Evolutionary conservation across 352 stramenopile species (phyloP).

Genomic region (Phytophthora constricta): DNA sequence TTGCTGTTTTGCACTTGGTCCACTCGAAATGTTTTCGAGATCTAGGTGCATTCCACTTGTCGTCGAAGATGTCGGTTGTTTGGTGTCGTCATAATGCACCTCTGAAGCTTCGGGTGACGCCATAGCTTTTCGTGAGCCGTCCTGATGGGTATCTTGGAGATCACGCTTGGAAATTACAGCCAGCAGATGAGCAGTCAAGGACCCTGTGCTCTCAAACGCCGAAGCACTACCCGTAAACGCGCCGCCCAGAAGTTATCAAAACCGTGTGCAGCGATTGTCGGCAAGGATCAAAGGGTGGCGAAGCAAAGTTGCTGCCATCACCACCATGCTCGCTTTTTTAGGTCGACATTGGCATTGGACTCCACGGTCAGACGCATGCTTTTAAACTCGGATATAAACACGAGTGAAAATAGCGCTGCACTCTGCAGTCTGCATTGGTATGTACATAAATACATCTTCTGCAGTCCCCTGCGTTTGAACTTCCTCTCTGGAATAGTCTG

Average conservation of each 20-base stretch:
- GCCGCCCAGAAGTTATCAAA: background rate
- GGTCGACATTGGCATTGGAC: too few species aligned
- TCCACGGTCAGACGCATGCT: constrained; percentile 1
- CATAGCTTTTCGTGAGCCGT: constrained; percentile 10
- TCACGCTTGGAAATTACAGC: too few species aligned
- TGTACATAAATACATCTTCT: constrained; percentile 18
- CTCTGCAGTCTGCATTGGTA: constrained; percentile 7
- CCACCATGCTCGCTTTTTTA: constrained; percentile 25
- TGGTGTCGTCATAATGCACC: background rate
- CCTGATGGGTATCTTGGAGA: background rate
- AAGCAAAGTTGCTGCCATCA: constrained; percentile 20
- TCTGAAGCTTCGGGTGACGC: constrained; percentile 4
- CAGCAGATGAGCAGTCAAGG: too few species aligned
- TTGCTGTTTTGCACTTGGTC: constrained; percentile 1
- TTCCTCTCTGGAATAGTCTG: background rate
- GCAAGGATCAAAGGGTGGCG: background rate
- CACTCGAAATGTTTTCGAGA: constrained; percentile 30
- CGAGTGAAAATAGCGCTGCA: constrained; percentile 3
- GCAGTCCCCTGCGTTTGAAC: background rate
- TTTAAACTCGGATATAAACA: too few species aligned
- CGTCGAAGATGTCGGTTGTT: too few species aligned
- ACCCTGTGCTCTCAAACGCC: too few species aligned
- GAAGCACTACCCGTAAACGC: too few species aligned
- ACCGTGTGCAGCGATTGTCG: background rate
- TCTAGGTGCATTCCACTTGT: constrained; percentile 33